Percentiles rank a stretch among this genome's conserved stretches.
Conservation (phyloP, 2,329 filamentous ascomycete genomes). For the Pseudogymnoascus sp. region DNA sequence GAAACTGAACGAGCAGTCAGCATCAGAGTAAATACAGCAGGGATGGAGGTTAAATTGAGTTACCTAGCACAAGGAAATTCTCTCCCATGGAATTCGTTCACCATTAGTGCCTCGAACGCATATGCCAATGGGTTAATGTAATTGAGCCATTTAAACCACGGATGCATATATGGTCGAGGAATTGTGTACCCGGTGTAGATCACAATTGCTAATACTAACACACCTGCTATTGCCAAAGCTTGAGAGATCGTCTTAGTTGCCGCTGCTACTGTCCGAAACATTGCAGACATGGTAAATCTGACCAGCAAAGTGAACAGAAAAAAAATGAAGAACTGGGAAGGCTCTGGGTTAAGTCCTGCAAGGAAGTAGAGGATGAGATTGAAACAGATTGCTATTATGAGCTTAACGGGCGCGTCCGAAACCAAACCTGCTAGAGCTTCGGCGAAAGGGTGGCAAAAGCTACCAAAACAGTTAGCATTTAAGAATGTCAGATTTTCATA, state of each 20-base stretch:
- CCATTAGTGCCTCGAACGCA: conserved; percentile 59
- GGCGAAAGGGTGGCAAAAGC: conserved; percentile 40
- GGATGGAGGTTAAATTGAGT: conserved; percentile 46
- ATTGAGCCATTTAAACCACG: conserved; percentile 56
- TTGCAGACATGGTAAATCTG: conserved; percentile 50
- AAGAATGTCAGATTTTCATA: not conserved
- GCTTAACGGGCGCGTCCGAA: conserved; percentile 51
- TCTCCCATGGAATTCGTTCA: conserved; percentile 62
- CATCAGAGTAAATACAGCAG: conserved; percentile 57
- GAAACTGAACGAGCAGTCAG: conserved; percentile 43
- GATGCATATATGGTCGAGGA: conserved; percentile 52
- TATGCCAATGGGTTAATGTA: conserved; percentile 64
- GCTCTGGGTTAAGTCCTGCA: conserved; percentile 46
- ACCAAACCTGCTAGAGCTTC: conserved; percentile 49
- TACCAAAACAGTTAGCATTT: not conserved
- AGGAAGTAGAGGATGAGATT: conserved; percentile 55
- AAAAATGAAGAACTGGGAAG: conserved; percentile 53
- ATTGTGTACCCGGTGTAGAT: conserved; percentile 61
- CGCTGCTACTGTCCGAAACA: conserved; percentile 51
- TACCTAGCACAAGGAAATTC: conserved; percentile 41
- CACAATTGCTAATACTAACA: conserved; percentile 43
- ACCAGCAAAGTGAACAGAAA: conserved; percentile 46
- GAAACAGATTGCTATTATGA: conserved; percentile 42
- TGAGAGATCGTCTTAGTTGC: conserved; percentile 49
- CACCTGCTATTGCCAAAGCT: conserved; percentile 50